A percentile compares a stretch with the other conserved stretches of the same genome.
phyloP scores from a whole-genome alignment of 306 rosid species.

The Oxytropis ochrocephala region DNA sequence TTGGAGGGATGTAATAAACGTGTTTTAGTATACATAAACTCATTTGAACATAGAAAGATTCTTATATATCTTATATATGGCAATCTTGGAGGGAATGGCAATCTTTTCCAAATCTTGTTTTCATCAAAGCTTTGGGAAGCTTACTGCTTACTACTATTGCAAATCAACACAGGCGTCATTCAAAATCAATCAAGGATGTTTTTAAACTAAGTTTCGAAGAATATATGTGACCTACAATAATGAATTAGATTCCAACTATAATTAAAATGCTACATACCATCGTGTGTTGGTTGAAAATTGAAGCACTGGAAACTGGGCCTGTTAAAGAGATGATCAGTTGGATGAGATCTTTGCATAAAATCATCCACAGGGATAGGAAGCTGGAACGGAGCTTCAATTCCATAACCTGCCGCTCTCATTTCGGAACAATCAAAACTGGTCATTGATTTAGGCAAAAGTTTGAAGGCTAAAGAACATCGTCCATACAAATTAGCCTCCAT shows the following conservation, averaged over 20 bases:
- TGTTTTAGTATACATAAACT: not conserved
- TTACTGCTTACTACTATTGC: not conserved
- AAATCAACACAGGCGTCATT: not conserved
- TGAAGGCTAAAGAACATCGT: slow-evolving; percentile 75
- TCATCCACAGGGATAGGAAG: slow-evolving; percentile 91
- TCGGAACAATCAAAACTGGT: slow-evolving; percentile 85
- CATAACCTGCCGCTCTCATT: slow-evolving; percentile 96
- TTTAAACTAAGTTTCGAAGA: not conserved
- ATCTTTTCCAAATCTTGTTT: not conserved
- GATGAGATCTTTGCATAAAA: slow-evolving; percentile 91
- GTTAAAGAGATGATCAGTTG: slow-evolving; percentile 68
- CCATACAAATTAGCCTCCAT: slow-evolving; percentile 75
- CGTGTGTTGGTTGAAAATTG: slow-evolving; percentile 68
- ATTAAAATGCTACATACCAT: slow-evolving; percentile 52
- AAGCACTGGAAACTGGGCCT: slow-evolving; percentile 68
- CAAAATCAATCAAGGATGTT: not conserved
- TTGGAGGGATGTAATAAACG: not conserved
- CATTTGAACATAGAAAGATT: not conserved
- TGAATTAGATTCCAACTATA: not conserved
- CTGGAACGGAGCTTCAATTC: slow-evolving; percentile 89
- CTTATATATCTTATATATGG: no score
- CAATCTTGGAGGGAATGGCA: no score
- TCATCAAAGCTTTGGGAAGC: slow-evolving; percentile 1
- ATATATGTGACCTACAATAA: not conserved
- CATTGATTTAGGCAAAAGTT: slow-evolving; percentile 90